These are phyloP conservation scores for Bolboschoenus planiculmis DNA, from an alignment of 176 grass and related monocot species.

Conservation along the genomic window DNA sequence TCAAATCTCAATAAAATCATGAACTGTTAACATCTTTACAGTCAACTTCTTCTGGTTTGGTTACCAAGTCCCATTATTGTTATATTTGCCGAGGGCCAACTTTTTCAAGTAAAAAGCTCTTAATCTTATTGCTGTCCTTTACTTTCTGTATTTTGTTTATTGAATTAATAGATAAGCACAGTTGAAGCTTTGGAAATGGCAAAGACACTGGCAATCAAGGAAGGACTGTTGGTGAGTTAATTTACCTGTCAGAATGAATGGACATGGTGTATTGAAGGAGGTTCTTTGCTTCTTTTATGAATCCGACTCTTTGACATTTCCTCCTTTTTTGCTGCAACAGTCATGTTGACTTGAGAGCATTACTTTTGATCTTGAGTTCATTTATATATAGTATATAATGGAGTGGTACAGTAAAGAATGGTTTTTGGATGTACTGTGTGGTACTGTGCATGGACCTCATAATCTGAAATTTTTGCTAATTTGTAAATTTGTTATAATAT, in stretches of 20 bases:
- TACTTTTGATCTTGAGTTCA: neutral
- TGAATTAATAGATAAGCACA: slow-evolving; percentile 62
- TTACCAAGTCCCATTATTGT: neutral
- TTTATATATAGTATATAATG: neutral
- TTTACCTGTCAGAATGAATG: neutral
- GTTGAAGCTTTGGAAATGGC: slow-evolving; percentile 75
- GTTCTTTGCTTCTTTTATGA: neutral
- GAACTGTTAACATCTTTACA: neutral
- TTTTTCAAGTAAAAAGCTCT: slow-evolving; percentile 1
- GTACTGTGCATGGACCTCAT: neutral
- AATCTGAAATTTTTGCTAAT: slow-evolving; percentile 2
- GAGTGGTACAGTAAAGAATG: neutral
- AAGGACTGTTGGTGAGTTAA: slow-evolving; percentile 68
- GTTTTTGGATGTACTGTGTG: neutral
- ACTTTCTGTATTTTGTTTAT: neutral
- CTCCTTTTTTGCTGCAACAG: neutral
- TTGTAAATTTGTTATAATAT: slow-evolving; percentile 15
- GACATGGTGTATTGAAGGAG: neutral
- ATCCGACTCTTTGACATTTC: neutral
- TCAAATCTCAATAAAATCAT: neutral
- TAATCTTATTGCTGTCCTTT: slow-evolving; percentile 3
- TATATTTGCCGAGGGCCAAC: neutral
- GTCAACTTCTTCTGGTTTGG: neutral
- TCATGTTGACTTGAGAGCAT: neutral
- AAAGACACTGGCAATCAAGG: slow-evolving; percentile 65